Evolutionary conservation across 2,329 filamentous ascomycete species (phyloP).

Genomic region (Alternaria novae-zelandiae): DNA sequence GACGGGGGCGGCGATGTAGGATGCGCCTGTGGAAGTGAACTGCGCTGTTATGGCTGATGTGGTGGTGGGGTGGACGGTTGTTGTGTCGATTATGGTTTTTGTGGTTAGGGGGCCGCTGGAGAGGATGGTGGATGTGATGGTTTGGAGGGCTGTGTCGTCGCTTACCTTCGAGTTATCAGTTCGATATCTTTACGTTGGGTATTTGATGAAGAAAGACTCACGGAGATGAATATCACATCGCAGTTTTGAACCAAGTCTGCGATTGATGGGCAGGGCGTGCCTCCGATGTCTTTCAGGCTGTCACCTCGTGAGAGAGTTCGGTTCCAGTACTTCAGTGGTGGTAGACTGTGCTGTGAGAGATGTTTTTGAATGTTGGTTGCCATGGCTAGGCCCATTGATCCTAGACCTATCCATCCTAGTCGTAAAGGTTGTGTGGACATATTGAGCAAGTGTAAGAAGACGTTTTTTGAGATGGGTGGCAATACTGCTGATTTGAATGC

Average conservation of each 20-base stretch:
- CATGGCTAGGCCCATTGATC: constrained; percentile 61
- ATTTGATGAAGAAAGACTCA: too few species aligned
- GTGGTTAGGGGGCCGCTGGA: constrained; percentile 24
- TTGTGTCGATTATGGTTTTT: constrained; percentile 59
- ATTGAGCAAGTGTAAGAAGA: neutral
- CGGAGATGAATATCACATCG: constrained; percentile 42
- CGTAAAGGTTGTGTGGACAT: constrained; percentile 12
- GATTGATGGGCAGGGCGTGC: constrained; percentile 20
- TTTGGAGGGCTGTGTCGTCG: constrained; percentile 51
- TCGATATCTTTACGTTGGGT: too few species aligned
- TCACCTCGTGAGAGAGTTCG: constrained; percentile 57
- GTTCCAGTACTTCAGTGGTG: constrained; percentile 53
- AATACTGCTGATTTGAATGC: neutral
- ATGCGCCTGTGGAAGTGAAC: constrained; percentile 36
- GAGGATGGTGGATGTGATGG: constrained; percentile 38
- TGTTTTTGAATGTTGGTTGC: constrained; percentile 58
- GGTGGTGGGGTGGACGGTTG: constrained; percentile 58
- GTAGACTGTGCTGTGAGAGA: constrained; percentile 25
- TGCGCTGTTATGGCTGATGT: constrained; percentile 38
- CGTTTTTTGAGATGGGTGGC: neutral
- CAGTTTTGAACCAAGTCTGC: constrained; percentile 25
- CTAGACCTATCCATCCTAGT: constrained; percentile 51
- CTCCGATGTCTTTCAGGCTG: constrained; percentile 35
- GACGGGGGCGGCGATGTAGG: constrained; percentile 56
- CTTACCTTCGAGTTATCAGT: constrained; percentile 30